phyloP scores from a whole-genome alignment of 495 filamentous ascomycete species.

The Pseudotulostoma volvatum region DNA sequence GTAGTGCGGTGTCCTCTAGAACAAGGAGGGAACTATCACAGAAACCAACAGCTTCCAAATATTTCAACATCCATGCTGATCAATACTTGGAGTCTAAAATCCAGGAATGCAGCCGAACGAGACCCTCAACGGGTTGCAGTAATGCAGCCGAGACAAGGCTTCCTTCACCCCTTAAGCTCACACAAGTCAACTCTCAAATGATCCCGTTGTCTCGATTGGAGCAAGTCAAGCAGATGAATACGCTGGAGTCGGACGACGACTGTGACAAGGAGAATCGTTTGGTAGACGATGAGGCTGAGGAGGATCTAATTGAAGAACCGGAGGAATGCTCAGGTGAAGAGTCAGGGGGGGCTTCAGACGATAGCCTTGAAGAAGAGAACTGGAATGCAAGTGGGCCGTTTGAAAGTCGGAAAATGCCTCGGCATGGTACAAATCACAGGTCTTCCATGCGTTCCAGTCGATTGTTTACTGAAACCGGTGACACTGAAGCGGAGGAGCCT shows the following conservation, averaged over 20 bases:
- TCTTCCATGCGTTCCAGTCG: background rate
- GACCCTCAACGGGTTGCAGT: no score
- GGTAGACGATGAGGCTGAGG: conserved; percentile 14
- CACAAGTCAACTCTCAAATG: no score
- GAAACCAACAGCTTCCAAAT: no score
- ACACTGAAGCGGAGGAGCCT: conserved; percentile 2
- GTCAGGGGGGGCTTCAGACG: conserved; percentile 2
- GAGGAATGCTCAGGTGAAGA: conserved; percentile 1
- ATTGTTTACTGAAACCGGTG: background rate
- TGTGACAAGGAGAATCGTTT: conserved; percentile 32
- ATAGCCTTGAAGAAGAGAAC: conserved; percentile 1
- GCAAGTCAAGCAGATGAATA: no score
- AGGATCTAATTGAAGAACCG: conserved; percentile 6
- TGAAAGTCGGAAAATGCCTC: background rate
- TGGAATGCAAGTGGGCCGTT: background rate
- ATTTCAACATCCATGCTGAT: no score
- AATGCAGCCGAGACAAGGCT: no score
- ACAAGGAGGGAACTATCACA: no score
- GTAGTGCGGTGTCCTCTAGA: no score
- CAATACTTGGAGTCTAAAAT: no score
- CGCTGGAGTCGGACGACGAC: conserved; percentile 20
- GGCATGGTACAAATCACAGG: background rate
- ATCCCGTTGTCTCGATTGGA: no score
- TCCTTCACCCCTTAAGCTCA: no score
- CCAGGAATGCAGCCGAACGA: no score